phyloP scores from a whole-genome alignment of 192 early-diverging fungal species.

The Umbelopsis sp. region DNA sequence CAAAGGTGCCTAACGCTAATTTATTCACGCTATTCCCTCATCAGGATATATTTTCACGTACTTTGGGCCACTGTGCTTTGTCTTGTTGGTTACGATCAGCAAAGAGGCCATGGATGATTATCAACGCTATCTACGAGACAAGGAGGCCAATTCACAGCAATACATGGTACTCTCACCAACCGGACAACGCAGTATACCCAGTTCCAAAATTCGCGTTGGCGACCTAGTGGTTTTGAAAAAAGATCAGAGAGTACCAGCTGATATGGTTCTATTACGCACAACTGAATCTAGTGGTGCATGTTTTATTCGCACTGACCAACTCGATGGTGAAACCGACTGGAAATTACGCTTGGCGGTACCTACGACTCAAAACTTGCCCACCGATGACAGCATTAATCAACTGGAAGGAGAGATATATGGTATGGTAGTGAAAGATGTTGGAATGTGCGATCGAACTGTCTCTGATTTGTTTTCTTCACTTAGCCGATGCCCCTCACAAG shows the following conservation, averaged over 20 bases:
- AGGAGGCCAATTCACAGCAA: conserved; percentile 87
- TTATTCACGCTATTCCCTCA: background rate
- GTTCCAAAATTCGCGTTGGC: conserved; percentile 87
- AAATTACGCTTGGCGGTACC: conserved; percentile 88
- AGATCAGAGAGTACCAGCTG: conserved; percentile 88
- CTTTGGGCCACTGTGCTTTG: conserved; percentile 92
- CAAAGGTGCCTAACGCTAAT: background rate
- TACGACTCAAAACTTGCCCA: conserved; percentile 71
- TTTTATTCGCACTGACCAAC: conserved; percentile 96
- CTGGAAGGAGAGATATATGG: conserved; percentile 76
- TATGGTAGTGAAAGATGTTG: conserved; percentile 14
- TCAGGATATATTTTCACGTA: conserved; percentile 87
- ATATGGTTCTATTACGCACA: conserved; percentile 86
- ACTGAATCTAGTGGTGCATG: conserved; percentile 82
- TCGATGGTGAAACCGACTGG: conserved; percentile 99
- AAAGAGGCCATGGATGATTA: conserved; percentile 94
- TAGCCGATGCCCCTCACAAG: conserved; percentile 88
- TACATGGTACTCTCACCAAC: conserved; percentile 66
- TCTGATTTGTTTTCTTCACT: background rate
- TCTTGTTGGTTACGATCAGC: conserved; percentile 85
- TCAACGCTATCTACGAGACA: conserved; percentile 75
- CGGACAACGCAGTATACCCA: conserved; percentile 65
- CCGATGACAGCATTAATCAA: conserved; percentile 59
- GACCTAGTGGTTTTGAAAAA: conserved; percentile 83
- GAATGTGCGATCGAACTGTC: background rate